phyloP scores from a whole-genome alignment of 345 rosid species.

The Bruguiera parviflora region DNA sequence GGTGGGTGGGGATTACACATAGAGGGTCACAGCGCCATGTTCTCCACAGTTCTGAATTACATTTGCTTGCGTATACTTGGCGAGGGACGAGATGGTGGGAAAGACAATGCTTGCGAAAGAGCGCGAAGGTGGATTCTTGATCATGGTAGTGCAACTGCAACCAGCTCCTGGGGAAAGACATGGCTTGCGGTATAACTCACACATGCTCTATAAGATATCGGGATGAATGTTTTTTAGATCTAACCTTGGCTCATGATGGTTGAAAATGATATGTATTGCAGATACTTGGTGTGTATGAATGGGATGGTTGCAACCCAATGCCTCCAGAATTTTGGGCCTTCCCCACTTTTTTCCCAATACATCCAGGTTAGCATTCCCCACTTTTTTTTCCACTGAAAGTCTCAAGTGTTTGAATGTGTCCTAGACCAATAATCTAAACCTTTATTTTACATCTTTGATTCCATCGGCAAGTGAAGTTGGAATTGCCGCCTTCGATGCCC shows the following conservation, averaged over 20 bases:
- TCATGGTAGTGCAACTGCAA: slow-evolving; percentile 21
- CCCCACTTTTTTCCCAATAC: slow-evolving; percentile 9
- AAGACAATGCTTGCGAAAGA: slow-evolving; percentile 17
- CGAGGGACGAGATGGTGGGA: slow-evolving; percentile 15
- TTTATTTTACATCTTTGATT: too few relatives aligned
- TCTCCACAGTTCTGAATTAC: slow-evolving; percentile 22
- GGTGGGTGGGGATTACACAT: slow-evolving; percentile 30
- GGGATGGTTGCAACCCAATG: slow-evolving; percentile 24
- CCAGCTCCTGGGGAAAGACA: slow-evolving; percentile 30
- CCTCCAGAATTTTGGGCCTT: slow-evolving; percentile 28
- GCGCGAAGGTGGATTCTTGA: slow-evolving; percentile 24
- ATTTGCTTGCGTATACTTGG: slow-evolving; percentile 24
- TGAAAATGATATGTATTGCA: neutral
- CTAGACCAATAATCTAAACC: neutral
- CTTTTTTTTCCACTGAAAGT: too few relatives aligned
- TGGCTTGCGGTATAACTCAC: slow-evolving; percentile 21
- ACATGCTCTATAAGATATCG: too few relatives aligned
- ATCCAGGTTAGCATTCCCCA: slow-evolving; percentile 1
- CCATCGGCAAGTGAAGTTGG: too few relatives aligned
- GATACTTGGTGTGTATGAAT: slow-evolving; percentile 22
- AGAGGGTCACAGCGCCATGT: slow-evolving; percentile 29
- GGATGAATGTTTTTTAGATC: too few relatives aligned
- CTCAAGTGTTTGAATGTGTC: neutral
- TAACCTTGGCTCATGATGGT: too few relatives aligned
- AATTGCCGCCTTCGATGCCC: too few relatives aligned